These are phyloP conservation scores for Heterobasidion occidentale DNA, from an alignment of 1,284 basidiomycete species.

Conservation along the genomic window DNA sequence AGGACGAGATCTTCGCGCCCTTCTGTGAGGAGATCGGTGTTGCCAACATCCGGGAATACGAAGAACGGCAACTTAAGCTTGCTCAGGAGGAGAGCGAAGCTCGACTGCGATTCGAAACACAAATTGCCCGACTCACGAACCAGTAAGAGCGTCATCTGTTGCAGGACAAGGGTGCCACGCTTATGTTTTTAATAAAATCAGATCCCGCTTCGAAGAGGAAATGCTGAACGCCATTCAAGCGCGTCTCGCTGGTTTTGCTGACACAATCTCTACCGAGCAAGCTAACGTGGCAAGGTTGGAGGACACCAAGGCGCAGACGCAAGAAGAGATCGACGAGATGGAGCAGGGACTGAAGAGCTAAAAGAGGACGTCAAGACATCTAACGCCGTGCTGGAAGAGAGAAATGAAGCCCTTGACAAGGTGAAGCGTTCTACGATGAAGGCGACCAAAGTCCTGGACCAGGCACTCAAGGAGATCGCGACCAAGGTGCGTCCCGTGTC, in stretches of 20 bases:
- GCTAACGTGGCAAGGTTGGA: conserved; percentile 50
- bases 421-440: conserved; percentile 68
- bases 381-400: conserved; percentile 62
- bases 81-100: conserved; percentile 86
- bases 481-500: conserved; percentile 41
- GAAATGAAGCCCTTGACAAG: conserved; percentile 65
- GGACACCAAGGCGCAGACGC: conserved; percentile 47
- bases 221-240: conserved; percentile 59
- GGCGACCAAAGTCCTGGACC: conserved; percentile 74
- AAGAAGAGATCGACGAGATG: conserved; percentile 58
- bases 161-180: neutral
- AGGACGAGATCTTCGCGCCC: conserved; percentile 71
- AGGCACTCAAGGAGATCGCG: conserved; percentile 85
- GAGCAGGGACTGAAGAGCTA: conserved; percentile 54
- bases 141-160: conserved; percentile 48
- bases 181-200: conserved; percentile 20
- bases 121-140: conserved; percentile 82
- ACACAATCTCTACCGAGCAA: conserved; percentile 48
- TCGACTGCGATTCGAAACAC: conserved; percentile 77
- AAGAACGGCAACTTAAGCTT: conserved; percentile 84
- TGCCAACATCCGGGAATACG: conserved; percentile 86
- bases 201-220: conserved; percentile 74
- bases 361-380: conserved; percentile 54
- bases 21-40: conserved; percentile 86
- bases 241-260: conserved; percentile 52